Percentiles rank a stretch among this genome's conserved stretches.
Evolutionary conservation across 495 filamentous ascomycete genomes (phyloP).

Genomic region (Evernia prunastri): DNA sequence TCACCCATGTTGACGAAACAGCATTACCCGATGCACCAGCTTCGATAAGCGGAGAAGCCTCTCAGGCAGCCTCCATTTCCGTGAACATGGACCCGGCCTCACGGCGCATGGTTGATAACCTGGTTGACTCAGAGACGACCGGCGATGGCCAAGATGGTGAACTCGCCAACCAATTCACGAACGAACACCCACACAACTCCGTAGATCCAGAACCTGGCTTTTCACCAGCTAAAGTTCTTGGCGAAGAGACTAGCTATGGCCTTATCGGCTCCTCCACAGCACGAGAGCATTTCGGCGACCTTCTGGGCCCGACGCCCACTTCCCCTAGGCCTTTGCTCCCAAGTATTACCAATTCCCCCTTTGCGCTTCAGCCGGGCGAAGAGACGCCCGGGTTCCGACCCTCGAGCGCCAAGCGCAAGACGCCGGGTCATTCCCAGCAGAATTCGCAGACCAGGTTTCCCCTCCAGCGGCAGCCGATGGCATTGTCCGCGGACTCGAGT

Average conservation of each 20-base stretch:
- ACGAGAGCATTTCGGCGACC: slow-evolving; percentile 13
- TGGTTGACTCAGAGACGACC: slow-evolving; percentile 52
- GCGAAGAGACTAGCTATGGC: slow-evolving; percentile 24
- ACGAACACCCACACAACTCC: neutral
- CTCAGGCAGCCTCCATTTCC: slow-evolving; percentile 42
- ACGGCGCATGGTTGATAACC: slow-evolving; percentile 46
- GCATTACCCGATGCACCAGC: slow-evolving; percentile 28
- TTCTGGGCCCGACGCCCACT: slow-evolving; percentile 17
- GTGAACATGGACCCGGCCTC: slow-evolving; percentile 35
- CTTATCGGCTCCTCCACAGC: slow-evolving; percentile 14
- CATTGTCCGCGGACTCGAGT: slow-evolving; percentile 8
- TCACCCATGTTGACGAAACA: slow-evolving; percentile 35
- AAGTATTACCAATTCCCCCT: slow-evolving; percentile 45
- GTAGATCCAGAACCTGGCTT: neutral
- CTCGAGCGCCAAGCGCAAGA: slow-evolving; percentile 19
- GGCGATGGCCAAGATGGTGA: slow-evolving; percentile 35
- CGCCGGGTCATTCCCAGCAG: slow-evolving; percentile 16
- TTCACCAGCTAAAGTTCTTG: neutral
- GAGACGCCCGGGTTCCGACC: slow-evolving; percentile 28
- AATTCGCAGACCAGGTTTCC: slow-evolving; percentile 14
- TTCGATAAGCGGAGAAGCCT: slow-evolving; percentile 32
- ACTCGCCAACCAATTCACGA: neutral
- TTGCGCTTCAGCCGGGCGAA: slow-evolving; percentile 32
- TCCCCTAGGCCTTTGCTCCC: slow-evolving; percentile 31
- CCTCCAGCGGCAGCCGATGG: neutral